These are phyloP conservation scores for Myriangium duriaei DNA, from an alignment of 2,329 filamentous ascomycete genomes.

Conservation along the genomic window DNA sequence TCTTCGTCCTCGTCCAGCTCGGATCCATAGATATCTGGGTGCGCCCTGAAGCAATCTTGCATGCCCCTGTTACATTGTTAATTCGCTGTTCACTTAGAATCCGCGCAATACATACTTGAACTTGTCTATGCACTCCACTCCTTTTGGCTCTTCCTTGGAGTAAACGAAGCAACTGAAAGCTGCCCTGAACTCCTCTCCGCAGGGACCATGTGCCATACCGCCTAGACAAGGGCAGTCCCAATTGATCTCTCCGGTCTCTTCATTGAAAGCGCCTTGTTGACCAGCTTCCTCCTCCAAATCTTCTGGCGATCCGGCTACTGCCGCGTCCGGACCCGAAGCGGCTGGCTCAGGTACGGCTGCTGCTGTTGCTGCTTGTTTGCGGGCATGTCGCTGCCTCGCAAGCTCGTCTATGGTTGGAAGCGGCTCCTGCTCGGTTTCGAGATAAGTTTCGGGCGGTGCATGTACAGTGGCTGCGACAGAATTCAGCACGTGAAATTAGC, in stretches of 20 bases:
- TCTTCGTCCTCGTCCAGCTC: conserved; percentile 73
- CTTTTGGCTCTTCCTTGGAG: conserved; percentile 88
- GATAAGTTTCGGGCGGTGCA: conserved; percentile 28
- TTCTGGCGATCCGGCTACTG: conserved; percentile 30
- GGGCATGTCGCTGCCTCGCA: conserved; percentile 28
- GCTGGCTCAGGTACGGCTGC: conserved; percentile 15
- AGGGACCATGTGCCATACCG: conserved; percentile 93
- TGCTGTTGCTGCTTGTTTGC: conserved; percentile 20
- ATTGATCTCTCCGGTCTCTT: conserved; percentile 98
- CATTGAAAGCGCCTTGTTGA: conserved; percentile 90
- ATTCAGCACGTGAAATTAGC: too few relatives aligned
- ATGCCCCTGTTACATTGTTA: conserved; percentile 52
- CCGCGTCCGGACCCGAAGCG: conserved; percentile 16
- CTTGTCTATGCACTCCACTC: conserved; percentile 93
- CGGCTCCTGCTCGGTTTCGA: conserved; percentile 28
- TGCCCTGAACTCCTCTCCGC: conserved; percentile 85
- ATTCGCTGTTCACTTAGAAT: conserved; percentile 10
- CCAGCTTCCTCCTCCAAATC: conserved; percentile 67
- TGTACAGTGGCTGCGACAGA: conserved; percentile 21
- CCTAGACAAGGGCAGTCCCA: conserved; percentile 98
- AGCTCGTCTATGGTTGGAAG: conserved; percentile 34
- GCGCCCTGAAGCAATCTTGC: conserved; percentile 90
- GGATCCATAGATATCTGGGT: conserved; percentile 85
- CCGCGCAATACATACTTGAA: conserved; percentile 61
- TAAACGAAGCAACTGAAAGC: conserved; percentile 99